Conservation (phyloP, 75 land plant genomes). For the Pseudotsuga menziesii region DNA sequence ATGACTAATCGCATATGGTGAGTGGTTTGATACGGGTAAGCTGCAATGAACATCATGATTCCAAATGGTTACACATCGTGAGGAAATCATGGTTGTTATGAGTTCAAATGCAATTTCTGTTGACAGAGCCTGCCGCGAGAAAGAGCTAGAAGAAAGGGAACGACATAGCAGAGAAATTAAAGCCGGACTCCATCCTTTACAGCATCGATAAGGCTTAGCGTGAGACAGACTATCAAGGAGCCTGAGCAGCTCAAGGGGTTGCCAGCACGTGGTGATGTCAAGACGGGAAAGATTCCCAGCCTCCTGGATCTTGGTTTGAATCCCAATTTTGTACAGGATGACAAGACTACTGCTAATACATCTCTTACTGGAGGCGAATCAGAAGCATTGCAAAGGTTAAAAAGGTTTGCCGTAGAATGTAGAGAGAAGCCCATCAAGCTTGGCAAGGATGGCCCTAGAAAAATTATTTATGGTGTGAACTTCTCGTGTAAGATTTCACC, state of each 20-base stretch:
- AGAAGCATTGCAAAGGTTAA: conserved; percentile 82
- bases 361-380: conserved; percentile 81
- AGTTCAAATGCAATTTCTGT: no score
- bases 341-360: conserved; percentile 41
- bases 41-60: no score
- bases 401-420: conserved; percentile 66
- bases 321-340: conserved; percentile 48
- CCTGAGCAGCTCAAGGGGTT: conserved; percentile 69
- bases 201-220: conserved; percentile 38
- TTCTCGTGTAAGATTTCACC: conserved; percentile 97
- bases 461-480: conserved; percentile 88
- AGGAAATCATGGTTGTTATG: no score
- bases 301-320: conserved; percentile 73
- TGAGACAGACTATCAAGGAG: conserved; percentile 61
- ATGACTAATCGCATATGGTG: no score
- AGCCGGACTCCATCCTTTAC: no score
- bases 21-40: no score
- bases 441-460: conserved; percentile 26
- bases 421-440: conserved; percentile 46
- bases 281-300: conserved; percentile 80
- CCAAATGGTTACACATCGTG: no score
- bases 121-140: no score
- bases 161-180: no score
- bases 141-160: no score
- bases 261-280: conserved; percentile 71